Percentiles rank a stretch among this genome's conserved stretches.
These are phyloP conservation scores for Solanum gandarillasii DNA, from an alignment of 257 asterid genomes.

Conservation along the genomic window DNA sequence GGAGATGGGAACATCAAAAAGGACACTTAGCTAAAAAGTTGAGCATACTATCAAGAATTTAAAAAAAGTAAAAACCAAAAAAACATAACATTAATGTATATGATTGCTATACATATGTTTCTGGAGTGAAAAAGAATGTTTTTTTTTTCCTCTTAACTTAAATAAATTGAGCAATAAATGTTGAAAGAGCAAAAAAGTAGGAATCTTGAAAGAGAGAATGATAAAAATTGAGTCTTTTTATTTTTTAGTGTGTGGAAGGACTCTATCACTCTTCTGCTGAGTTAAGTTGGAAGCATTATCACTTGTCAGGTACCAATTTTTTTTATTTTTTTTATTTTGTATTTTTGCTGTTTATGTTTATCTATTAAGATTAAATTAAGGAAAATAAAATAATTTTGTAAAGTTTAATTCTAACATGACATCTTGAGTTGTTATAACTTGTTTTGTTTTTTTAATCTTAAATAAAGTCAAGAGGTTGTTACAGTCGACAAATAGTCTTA, in stretches of 20 bases:
- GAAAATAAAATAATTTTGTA: neutral
- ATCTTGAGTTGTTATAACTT: neutral
- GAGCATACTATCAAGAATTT: slow-evolving; percentile 4
- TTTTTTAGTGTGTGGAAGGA: neutral
- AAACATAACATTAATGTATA: neutral
- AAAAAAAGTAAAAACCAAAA: neutral
- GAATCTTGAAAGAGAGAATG: neutral
- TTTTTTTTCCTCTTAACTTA: neutral
- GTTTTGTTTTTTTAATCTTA: neutral
- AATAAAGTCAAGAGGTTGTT: neutral
- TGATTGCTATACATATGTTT: neutral
- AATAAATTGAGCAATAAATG: neutral
- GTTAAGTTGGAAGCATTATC: neutral
- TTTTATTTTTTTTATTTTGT: neutral
- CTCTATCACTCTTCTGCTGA: neutral
- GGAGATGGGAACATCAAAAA: slow-evolving; percentile 24
- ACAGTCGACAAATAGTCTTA: neutral
- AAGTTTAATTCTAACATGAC: neutral
- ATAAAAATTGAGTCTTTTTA: neutral
- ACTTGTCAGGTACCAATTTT: neutral
- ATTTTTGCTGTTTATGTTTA: neutral
- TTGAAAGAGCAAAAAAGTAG: neutral
- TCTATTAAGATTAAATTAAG: neutral
- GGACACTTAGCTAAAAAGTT: neutral
- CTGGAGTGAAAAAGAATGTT: neutral